phyloP scores from a whole-genome alignment of 2,329 filamentous ascomycete species.

The Talaromyces sp. region DNA sequence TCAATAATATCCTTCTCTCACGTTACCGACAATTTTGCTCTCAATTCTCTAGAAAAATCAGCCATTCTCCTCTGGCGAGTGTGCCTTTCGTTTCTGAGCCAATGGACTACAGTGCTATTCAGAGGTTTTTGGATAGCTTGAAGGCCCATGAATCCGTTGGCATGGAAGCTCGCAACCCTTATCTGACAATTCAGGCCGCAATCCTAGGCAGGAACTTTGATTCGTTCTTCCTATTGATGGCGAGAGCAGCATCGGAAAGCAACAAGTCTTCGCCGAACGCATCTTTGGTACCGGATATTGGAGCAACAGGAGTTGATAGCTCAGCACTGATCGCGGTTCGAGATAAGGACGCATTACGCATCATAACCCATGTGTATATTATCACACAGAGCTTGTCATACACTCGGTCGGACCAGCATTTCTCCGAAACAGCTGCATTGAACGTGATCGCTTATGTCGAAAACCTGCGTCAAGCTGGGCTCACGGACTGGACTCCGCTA shows the following conservation, averaged over 20 bases:
- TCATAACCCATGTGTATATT: constrained; percentile 63
- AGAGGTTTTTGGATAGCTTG: constrained; percentile 34
- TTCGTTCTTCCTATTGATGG: constrained; percentile 37
- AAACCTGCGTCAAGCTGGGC: constrained; percentile 64
- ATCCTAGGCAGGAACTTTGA: constrained; percentile 41
- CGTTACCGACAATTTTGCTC: constrained; percentile 68
- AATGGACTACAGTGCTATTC: constrained; percentile 34
- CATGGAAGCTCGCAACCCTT: constrained; percentile 40
- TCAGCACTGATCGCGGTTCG: constrained; percentile 34
- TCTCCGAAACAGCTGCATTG: constrained; percentile 57
- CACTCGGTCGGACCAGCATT: constrained; percentile 45
- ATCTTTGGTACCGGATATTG: constrained; percentile 31
- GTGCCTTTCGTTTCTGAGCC: constrained; percentile 56
- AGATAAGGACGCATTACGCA: constrained; percentile 58
- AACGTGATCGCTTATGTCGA: constrained; percentile 78
- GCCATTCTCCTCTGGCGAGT: constrained; percentile 52
- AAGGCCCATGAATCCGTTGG: constrained; percentile 33
- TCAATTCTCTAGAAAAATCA: constrained; percentile 39
- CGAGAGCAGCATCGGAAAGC: constrained; percentile 37
- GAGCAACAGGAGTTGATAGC: constrained; percentile 53
- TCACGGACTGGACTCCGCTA: constrained; percentile 74
- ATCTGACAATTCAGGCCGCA: constrained; percentile 40
- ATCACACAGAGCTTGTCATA: constrained; percentile 58
- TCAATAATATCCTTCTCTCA: constrained; percentile 75
- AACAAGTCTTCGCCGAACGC: constrained; percentile 24